Conservation (phyloP, 805 yeast genomes). For the Saccharomyces eubayanus region DNA sequence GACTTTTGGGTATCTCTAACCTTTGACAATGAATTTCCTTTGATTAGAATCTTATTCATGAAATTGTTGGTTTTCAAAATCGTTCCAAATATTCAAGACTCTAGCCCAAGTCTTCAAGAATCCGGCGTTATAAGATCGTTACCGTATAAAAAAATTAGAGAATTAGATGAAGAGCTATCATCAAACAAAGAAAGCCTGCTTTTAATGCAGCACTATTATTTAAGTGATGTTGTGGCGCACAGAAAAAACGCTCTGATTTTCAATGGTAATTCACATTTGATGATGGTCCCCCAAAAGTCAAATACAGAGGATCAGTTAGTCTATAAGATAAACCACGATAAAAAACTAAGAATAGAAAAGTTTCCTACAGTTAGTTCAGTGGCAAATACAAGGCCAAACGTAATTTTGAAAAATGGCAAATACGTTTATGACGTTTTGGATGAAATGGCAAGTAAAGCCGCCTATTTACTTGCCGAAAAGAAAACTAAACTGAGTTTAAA, state of each 20-base stretch:
- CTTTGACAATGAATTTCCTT: slow-evolving; percentile 12
- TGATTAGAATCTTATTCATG: slow-evolving; percentile 8
- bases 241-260: slow-evolving; percentile 13
- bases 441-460: slow-evolving; percentile 17
- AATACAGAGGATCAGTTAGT: slow-evolving; percentile 11
- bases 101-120: not conserved
- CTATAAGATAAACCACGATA: slow-evolving; percentile 4
- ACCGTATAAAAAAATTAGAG: slow-evolving; percentile 4
- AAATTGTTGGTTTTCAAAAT: slow-evolving; percentile 15
- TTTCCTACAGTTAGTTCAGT: slow-evolving; percentile 10
- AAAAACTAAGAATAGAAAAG: slow-evolving; percentile 2
- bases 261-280: slow-evolving; percentile 20
- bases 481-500: not conserved
- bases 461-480: slow-evolving; percentile 10
- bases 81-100: slow-evolving; percentile 1
- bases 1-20: slow-evolving; percentile 15
- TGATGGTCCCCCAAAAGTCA: slow-evolving; percentile 11
- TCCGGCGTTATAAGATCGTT: slow-evolving; percentile 1
- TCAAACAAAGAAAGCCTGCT: slow-evolving; percentile 3
- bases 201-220: not conserved
- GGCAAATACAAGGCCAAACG: slow-evolving; percentile 14
- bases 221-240: not conserved
- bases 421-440: slow-evolving; percentile 25
- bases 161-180: slow-evolving; percentile 7
- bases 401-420: slow-evolving; percentile 14